These are phyloP conservation scores for Lactarius trivialis DNA, from an alignment of 768 basidiomycete genomes.

Conservation along the genomic window DNA sequence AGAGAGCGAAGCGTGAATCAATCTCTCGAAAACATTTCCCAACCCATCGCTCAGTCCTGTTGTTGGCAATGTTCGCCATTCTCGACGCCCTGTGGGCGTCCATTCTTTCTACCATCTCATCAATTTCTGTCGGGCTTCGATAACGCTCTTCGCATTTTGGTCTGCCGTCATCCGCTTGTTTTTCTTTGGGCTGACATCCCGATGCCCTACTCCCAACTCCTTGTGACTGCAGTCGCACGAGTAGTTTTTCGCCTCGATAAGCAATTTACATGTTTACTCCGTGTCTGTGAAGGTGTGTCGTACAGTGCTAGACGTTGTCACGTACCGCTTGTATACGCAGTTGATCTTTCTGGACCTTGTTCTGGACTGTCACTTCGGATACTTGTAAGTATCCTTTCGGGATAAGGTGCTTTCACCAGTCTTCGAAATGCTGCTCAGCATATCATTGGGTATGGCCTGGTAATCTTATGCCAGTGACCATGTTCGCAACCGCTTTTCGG, in stretches of 20 bases:
- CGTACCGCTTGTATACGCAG: too few species aligned
- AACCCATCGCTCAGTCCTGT: not conserved
- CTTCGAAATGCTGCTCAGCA: too few species aligned
- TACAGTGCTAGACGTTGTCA: too few species aligned
- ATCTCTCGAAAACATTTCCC: not conserved
- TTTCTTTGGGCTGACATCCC: not conserved
- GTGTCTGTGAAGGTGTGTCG: too few species aligned
- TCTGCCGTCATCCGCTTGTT: not conserved
- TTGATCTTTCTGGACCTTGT: too few species aligned
- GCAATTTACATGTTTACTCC: not conserved
- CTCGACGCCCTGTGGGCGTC: not conserved
- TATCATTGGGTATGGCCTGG: too few species aligned
- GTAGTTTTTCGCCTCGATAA: not conserved
- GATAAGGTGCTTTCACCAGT: too few species aligned
- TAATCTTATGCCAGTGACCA: too few species aligned
- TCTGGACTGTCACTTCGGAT: too few species aligned
- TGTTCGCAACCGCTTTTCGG: too few species aligned
- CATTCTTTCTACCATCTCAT: not conserved
- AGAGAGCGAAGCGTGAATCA: not conserved
- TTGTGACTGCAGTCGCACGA: not conserved
- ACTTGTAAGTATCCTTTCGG: too few species aligned
- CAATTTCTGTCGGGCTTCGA: not conserved
- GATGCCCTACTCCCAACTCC: not conserved
- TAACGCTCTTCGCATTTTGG: not conserved
- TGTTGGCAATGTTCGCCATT: too few species aligned